Evolutionary conservation across 176 grass and related monocot species (phyloP).

Genomic region (Eragrostis curvula): DNA sequence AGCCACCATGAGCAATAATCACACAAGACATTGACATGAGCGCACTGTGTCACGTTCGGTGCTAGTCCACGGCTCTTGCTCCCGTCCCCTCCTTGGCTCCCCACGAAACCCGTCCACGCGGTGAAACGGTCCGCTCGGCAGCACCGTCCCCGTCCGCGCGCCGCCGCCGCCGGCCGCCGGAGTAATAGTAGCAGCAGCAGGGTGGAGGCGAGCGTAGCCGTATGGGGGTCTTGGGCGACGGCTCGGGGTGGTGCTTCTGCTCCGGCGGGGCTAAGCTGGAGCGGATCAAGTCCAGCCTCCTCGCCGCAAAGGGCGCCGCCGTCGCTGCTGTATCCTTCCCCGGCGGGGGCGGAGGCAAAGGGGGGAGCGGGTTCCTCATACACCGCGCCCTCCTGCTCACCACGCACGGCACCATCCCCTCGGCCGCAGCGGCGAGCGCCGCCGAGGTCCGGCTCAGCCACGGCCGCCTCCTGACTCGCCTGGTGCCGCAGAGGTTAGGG

Average conservation of each 20-base stretch:
- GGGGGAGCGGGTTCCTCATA: conserved; percentile 81
- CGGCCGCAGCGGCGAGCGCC: conserved; percentile 50
- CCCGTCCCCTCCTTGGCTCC: neutral
- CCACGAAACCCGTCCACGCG: conserved; percentile 25
- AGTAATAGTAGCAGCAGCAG: neutral
- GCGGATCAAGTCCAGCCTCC: conserved; percentile 76
- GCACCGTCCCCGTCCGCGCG: conserved; percentile 15
- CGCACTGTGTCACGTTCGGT: conserved; percentile 50
- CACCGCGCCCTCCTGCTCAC: conserved; percentile 85
- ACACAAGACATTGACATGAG: conserved; percentile 38
- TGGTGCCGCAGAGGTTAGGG: conserved; percentile 77
- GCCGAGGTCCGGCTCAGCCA: conserved; percentile 75
- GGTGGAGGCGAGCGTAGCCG: neutral
- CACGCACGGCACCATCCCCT: conserved; percentile 81
- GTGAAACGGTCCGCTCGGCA: neutral
- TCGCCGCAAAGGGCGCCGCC: conserved; percentile 70
- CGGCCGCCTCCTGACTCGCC: conserved; percentile 60
- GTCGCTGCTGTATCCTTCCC: conserved; percentile 65
- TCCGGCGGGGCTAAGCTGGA: conserved; percentile 73
- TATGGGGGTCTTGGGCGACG: conserved; percentile 80
- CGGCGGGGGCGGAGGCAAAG: conserved; percentile 33
- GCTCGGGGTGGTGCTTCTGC: conserved; percentile 90
- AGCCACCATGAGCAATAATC: conserved; percentile 25
- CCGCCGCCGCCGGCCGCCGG: conserved; percentile 20
- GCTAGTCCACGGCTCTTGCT: neutral